Evolutionary conservation across 371 early-diverging fungal genomes (phyloP), one percentile per base, ranked within the genome.

Genomic region (Nematocida sp.): DNA sequence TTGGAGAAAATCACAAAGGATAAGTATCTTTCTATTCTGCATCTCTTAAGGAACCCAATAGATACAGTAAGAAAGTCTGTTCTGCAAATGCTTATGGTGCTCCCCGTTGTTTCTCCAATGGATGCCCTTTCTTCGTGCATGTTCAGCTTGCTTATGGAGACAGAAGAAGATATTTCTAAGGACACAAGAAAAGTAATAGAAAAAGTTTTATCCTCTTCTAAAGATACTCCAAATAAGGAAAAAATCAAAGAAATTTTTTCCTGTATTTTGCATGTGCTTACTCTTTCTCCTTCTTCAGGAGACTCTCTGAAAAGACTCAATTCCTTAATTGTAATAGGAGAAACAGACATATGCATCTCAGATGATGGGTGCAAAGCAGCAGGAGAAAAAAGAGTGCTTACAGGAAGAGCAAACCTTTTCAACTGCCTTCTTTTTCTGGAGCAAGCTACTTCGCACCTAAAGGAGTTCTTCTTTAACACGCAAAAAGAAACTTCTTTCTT

Each of bases 1-100:
- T 30, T 39, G 32, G 26, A 30, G 39, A 13, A 64, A 48, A 35
- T 75, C 55, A 30, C 55, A 39, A 20, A 28, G 47, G 23, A 65
- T 40, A 51, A 53, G 51, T 68, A 55, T 71, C 25, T 65, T 55
- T 77, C 67, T 61, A 25, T 82, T 57, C 59, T 82, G 75, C 50
- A 69, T 38, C 28, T 80, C 60, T n/a, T 69, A 66, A 18, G 69
- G 56, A 60, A 51, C 23, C 55, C 75, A 16, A 71, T 71, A 20
- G 75, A 71, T 9, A 60, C 54, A 26, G 75, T 71, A 11, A 25
- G 61, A 0, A 53, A 11, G n/a, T 40, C 75, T 26, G 75, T 71
- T 42, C 50, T 61, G 28, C 59, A 56, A 9, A 47, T 71, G 4
- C 64, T 71, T 4, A 7, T 9, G 11, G 13, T 33, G 7, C 2